Conservation (phyloP, 768 basidiomycete species). For the Boletus subcaerulescens region DNA sequence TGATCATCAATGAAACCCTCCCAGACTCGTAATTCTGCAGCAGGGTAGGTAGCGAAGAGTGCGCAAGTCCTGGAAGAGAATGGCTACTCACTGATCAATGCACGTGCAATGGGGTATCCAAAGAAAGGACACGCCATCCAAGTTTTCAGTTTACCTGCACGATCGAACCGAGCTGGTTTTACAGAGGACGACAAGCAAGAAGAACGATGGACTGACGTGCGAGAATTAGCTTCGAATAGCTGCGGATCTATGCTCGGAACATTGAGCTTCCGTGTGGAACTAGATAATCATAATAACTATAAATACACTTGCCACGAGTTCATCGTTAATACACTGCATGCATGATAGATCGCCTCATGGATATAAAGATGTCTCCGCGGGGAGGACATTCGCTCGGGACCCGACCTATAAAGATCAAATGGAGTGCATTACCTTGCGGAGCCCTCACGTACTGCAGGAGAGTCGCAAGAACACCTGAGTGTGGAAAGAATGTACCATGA, state of each 20-base stretch:
- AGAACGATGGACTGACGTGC: neutral
- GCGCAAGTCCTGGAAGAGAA: neutral
- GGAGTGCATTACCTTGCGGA: neutral
- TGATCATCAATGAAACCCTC: neutral
- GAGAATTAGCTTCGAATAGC: constrained; percentile 6
- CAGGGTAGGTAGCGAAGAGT: neutral
- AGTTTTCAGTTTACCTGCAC: neutral
- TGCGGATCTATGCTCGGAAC: neutral
- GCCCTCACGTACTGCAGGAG: neutral
- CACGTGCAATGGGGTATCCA: neutral
- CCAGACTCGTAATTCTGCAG: neutral
- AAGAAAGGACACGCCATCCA: neutral
- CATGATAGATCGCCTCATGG: neutral
- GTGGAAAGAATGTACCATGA: no score
- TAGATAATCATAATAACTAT: neutral
- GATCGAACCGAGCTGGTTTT: neutral
- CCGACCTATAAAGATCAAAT: neutral
- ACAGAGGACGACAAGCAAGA: neutral
- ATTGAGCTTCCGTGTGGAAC: neutral
- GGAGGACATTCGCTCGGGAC: no score
- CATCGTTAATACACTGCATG: neutral
- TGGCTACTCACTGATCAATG: neutral
- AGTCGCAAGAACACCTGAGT: no score
- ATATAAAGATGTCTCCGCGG: neutral
- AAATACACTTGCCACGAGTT: neutral